Conservation (phyloP, 148 eudicot genomes). For the Nepenthes gracilis region DNA sequence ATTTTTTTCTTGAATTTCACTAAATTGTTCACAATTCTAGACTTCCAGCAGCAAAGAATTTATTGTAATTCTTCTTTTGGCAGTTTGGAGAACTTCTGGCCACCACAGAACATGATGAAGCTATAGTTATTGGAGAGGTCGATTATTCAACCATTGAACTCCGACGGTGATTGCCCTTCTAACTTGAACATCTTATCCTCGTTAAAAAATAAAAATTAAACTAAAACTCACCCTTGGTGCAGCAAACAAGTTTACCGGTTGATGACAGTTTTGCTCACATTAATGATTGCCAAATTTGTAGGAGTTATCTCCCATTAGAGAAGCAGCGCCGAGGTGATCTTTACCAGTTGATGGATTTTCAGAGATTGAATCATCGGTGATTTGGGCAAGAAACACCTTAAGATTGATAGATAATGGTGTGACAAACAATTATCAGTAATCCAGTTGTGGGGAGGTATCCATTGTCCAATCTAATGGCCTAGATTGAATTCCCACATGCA, state of each 20-base stretch:
- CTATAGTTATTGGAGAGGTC: constrained; percentile 53
- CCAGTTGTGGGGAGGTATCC: neutral
- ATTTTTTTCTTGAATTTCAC: neutral
- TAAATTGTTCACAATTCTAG: neutral
- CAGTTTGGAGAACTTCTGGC: constrained; percentile 92
- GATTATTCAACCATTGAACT: constrained; percentile 68
- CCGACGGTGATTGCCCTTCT: constrained; percentile 37
- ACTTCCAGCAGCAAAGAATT: neutral
- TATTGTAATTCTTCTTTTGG: neutral
- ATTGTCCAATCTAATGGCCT: too few relatives aligned
- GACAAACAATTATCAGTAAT: neutral
- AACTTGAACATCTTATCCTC: neutral
- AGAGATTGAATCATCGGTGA: constrained; percentile 33
- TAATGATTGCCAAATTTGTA: constrained; percentile 7
- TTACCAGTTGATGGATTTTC: constrained; percentile 76
- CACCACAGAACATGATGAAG: constrained; percentile 78
- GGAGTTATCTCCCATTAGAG: constrained; percentile 76
- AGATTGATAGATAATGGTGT: neutral
- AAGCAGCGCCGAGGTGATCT: constrained; percentile 93
- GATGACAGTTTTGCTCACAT: neutral
- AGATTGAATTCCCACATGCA: too few relatives aligned
- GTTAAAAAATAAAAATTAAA: neutral
- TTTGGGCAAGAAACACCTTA: neutral
- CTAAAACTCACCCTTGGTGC: neutral
- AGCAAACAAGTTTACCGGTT: too few relatives aligned